Evolutionary conservation across 202 grass and related monocot species (phyloP).

Genomic region (Cymbopogon flexuosus): DNA sequence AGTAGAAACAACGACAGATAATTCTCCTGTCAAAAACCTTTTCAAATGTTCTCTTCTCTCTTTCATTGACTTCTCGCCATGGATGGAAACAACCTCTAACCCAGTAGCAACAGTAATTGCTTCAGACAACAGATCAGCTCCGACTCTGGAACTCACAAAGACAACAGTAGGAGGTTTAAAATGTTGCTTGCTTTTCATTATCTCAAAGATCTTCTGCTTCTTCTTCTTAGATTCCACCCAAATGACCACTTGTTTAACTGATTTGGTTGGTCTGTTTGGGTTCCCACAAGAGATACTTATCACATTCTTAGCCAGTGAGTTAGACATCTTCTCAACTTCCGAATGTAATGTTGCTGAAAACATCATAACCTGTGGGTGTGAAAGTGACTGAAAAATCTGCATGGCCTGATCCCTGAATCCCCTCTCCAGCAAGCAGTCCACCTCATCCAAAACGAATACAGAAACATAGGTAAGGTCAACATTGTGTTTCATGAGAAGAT

Average conservation of each 20-base stretch:
- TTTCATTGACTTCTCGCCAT: conserved; percentile 87
- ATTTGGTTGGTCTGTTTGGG: conserved; percentile 61
- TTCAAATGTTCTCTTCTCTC: conserved; percentile 84
- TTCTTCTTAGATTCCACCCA: conserved; percentile 96
- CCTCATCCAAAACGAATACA: conserved; percentile 89
- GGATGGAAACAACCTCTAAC: conserved; percentile 71
- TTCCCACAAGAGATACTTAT: conserved; percentile 67
- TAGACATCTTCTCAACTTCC: conserved; percentile 63
- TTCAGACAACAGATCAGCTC: conserved; percentile 80
- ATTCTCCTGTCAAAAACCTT: conserved; percentile 76
- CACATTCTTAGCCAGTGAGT: conserved; percentile 51
- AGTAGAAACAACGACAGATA: conserved; percentile 67
- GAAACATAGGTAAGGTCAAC: conserved; percentile 54
- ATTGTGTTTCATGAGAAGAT: conserved; percentile 69
- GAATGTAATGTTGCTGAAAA: conserved; percentile 69
- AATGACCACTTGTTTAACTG: conserved; percentile 78
- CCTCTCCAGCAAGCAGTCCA: conserved; percentile 73
- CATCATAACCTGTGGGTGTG: conserved; percentile 78
- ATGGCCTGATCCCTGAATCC: conserved; percentile 78
- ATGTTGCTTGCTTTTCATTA: conserved; percentile 70
- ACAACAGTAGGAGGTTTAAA: conserved; percentile 76
- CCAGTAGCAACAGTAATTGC: conserved; percentile 72
- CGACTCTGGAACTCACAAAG: conserved; percentile 83
- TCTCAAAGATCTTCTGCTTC: conserved; percentile 92
- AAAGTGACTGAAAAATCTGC: conserved; percentile 69